Conservation (phyloP, 805 yeast genomes). For the Kluyveromyces aestuarii region DNA sequence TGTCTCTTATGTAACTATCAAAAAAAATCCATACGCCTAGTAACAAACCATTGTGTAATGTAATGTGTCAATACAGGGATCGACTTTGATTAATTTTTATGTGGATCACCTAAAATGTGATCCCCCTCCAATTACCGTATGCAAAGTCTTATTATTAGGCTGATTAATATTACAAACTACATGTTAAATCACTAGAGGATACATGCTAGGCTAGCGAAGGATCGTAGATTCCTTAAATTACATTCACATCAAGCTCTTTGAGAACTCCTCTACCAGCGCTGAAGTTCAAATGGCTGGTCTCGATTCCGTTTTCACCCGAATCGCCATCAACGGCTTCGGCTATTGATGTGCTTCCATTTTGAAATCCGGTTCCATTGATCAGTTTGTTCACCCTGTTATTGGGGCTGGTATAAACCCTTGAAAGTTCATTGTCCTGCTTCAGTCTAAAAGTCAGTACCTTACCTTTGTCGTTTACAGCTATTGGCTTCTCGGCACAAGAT, state of each 20-base stretch:
- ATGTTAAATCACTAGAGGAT: neutral
- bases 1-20: slow-evolving; percentile 3
- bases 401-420: slow-evolving; percentile 25
- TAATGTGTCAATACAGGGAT: neutral
- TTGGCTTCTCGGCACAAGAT: neutral
- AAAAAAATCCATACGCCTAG: slow-evolving; percentile 1
- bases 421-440: slow-evolving; percentile 22
- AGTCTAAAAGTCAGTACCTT: slow-evolving; percentile 28
- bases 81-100: too few species aligned
- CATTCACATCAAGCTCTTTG: slow-evolving; percentile 5
- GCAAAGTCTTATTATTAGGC: too few species aligned
- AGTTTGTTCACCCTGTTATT: slow-evolving; percentile 27
- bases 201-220: neutral
- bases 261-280: slow-evolving; percentile 1
- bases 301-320: neutral
- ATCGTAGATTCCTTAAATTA: neutral
- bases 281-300: neutral
- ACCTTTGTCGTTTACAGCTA: slow-evolving; percentile 15
- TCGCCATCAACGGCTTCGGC: neutral
- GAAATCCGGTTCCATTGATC: slow-evolving; percentile 15
- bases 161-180: neutral
- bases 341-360: neutral
- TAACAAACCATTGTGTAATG: neutral
- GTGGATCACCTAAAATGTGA: neutral
- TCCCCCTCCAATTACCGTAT: neutral